These are phyloP conservation scores for Aspergillus luchuensis DNA, from an alignment of 2,329 filamentous ascomycete species.

Conservation along the genomic window DNA sequence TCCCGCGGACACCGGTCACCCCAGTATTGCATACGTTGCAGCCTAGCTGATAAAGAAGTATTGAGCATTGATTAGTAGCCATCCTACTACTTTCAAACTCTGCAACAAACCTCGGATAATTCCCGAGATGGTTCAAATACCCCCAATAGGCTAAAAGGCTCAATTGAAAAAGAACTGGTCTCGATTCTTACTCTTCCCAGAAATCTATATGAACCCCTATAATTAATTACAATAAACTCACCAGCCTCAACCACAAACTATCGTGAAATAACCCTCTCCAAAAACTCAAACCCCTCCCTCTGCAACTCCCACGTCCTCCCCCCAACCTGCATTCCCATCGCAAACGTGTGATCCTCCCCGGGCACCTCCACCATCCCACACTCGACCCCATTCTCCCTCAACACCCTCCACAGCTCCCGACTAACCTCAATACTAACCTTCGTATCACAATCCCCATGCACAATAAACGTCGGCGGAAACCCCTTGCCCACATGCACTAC, in stretches of 20 bases:
- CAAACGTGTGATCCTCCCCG: slow-evolving; percentile 49
- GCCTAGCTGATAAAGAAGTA: too few relatives aligned
- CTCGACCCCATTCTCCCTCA: slow-evolving; percentile 34
- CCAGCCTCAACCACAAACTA: not conserved
- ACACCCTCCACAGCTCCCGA: slow-evolving; percentile 27
- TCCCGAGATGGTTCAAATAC: too few relatives aligned
- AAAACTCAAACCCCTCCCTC: slow-evolving; percentile 46
- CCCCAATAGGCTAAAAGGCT: too few relatives aligned
- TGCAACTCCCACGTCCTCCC: slow-evolving; percentile 39
- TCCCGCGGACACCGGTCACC: too few relatives aligned
- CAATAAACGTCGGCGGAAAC: slow-evolving; percentile 47
- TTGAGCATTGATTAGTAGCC: too few relatives aligned
- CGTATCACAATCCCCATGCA: slow-evolving; percentile 43
- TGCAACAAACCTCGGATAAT: too few relatives aligned
- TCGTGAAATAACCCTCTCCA: slow-evolving; percentile 32
- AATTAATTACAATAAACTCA: not conserved
- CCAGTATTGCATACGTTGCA: too few relatives aligned
- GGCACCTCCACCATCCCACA: slow-evolving; percentile 43
- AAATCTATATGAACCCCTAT: not conserved
- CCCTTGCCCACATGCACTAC: slow-evolving; percentile 30
- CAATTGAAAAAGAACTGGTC: too few relatives aligned
- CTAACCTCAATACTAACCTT: slow-evolving; percentile 46
- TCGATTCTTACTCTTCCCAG: too few relatives aligned
- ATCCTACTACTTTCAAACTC: too few relatives aligned
- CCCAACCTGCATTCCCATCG: slow-evolving; percentile 45